Evolutionary conservation across 2,329 filamentous ascomycete genomes (phyloP), one percentile per base, ranked within the genome.

Genomic region (Lojkania enalia): DNA sequence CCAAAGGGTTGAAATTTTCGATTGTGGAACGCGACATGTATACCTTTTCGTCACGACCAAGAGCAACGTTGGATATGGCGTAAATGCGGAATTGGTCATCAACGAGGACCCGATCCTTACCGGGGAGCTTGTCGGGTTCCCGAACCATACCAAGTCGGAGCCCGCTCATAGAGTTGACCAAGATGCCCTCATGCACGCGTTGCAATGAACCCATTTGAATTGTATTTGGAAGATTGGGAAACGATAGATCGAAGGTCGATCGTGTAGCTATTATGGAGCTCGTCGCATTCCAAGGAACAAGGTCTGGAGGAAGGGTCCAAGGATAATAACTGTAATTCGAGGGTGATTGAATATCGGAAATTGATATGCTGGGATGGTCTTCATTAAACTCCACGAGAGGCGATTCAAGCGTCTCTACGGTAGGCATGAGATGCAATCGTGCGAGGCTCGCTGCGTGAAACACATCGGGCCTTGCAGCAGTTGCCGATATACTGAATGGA

Each of bases 371-470:
- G 3, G 80, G 80, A 55, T 79, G 78, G 38, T 66, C 65, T 18
- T 69, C 61, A 7, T 73, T 83, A 71, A 74, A 81, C 61, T 80
- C 74, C 42, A 78, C 64, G 38, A 81, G 67, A 20, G 77, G 74
- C 9, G 77, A 79, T 20, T 88, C 82, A 2, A 81, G 72, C 42
- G 83, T 83, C 15, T 73, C 71, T 35, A 70, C 69, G 15, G 64
- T 73, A 4, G 87, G 87, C 61, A 89, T 87, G 27, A 86, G 77
- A 64, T 96, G 87, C 20, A 97, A 74, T 35, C 89, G 84, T 20
- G 91, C 88, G 52, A 97, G 79, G 51, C 85, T 88, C 15, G 91
- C 89, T 4, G 92, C 91, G 61, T 96, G 90, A 69, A 91, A 99
- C 6, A 96, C 73, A 62, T 97, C 90, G 0, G 78, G 70, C 36